Conservation (phyloP, 768 basidiomycete species). For the Mycena leptocephala region DNA sequence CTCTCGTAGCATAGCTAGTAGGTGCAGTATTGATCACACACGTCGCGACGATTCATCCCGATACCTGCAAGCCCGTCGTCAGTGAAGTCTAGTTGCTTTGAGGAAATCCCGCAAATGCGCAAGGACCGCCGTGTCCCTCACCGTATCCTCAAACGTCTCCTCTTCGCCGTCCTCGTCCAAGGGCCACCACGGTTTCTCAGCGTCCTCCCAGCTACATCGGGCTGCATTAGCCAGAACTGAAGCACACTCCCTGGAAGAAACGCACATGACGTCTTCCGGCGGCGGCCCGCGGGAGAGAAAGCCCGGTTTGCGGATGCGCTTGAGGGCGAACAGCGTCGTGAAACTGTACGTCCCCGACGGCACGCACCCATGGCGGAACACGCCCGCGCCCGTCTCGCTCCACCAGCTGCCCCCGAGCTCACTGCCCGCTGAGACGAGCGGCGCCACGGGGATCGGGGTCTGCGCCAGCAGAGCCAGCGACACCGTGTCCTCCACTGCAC, state of each 20-base stretch:
- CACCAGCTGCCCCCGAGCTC: constrained; percentile 3
- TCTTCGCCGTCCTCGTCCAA: constrained; percentile 19
- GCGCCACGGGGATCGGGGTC: neutral
- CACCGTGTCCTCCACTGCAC: constrained; percentile 9
- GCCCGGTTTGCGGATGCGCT: neutral
- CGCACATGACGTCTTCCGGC: constrained; percentile 4
- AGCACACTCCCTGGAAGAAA: neutral
- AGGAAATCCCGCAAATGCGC: too few species aligned
- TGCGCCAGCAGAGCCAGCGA: constrained; percentile 6
- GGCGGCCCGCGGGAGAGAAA: neutral
- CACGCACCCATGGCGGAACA: constrained; percentile 14
- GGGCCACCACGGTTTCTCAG: neutral
- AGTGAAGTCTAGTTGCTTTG: too few species aligned
- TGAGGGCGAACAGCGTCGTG: constrained; percentile 17
- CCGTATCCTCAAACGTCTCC: neutral
- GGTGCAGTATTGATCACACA: too few species aligned
- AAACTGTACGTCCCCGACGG: constrained; percentile 1
- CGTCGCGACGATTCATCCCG: too few species aligned
- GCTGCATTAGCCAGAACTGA: too few species aligned
- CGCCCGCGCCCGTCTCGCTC: constrained; percentile 6
- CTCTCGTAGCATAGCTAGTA: too few species aligned
- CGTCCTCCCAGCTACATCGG: neutral
- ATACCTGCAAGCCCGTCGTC: too few species aligned
- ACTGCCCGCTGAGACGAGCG: constrained; percentile 12
- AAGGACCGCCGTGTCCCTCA: too few species aligned